Percentiles rank a stretch among this genome's conserved stretches.
Evolutionary conservation across 345 rosid genomes (phyloP).

Genomic region (Rhizophora apiculata): DNA sequence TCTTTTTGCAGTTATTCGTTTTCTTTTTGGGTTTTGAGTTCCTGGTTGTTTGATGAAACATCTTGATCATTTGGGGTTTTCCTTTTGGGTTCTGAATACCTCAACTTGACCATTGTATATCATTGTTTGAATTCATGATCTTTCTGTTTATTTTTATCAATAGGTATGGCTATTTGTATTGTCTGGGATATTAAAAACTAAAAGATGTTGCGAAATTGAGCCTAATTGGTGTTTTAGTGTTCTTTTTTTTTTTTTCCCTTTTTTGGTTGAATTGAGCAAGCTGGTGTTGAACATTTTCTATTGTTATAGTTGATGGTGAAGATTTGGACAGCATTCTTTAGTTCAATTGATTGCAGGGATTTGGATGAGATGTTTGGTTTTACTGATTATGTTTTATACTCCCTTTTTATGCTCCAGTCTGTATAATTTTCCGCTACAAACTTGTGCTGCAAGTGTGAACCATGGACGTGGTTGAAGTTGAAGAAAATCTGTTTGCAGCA

Average conservation of each 20-base stretch:
- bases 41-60: conserved; percentile 40
- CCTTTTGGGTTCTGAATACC: neutral
- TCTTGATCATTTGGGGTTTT: conserved; percentile 20
- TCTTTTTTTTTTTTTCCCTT: too few species aligned
- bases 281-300: too few species aligned
- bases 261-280: too few species aligned
- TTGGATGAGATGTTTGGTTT: too few species aligned
- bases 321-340: neutral
- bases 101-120: neutral
- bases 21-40: conserved; percentile 12
- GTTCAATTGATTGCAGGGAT: neutral
- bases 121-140: neutral
- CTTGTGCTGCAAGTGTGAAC: conserved; percentile 33
- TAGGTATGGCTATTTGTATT: too few species aligned
- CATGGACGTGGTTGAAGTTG: conserved; percentile 85
- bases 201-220: too few species aligned
- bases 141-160: neutral
- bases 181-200: too few species aligned
- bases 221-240: too few species aligned
- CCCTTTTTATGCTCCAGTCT: conserved; percentile 33
- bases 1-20: neutral
- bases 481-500: conserved; percentile 84
- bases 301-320: conserved; percentile 3
- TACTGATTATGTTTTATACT: conserved; percentile 1
- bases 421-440: conserved; percentile 31